Base-by-base conservation (phyloP, 2,329 filamentous ascomycete species). In the Gyromitra esculenta region DNA sequence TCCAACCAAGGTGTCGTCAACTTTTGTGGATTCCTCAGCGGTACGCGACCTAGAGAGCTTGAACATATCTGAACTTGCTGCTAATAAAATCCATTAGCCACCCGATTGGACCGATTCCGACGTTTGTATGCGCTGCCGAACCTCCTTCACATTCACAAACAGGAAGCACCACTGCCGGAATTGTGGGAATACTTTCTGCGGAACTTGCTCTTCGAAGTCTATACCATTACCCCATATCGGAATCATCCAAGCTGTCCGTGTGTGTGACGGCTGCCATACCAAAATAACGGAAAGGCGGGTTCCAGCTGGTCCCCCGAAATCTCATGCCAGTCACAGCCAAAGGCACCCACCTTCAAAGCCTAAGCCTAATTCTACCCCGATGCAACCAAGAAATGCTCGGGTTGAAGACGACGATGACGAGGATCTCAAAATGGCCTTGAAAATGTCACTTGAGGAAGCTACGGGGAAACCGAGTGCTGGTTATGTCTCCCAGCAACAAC, bases 21-120 rank as follows among this genome's bases (percentile, higher is more conserved):
- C 92, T 84, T 99, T 99, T 94, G 89, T 98, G 80, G 95, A 99
- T 83, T 97, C 94, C 83, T 97, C 91, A 82, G 96, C 96, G 77
- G 93, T 97, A 88, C 83, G 91, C 87, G 45, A 73, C 41, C 50
- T 48, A 48, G 69, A 15, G 56, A 31, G 37, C 43, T 73, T 11
- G 18, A 69, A 64, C 11, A 31, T 63, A 65, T 75, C 54, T 48
- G 75, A 60, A 79, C 43, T 57, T 39, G 21, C 37, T 57, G 41
- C 68, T 78, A 79, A 64, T 74, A 21, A 45, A 59, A 56, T 2
- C 31, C 73, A 48, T 70, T 81, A 97, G 91, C 96, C 96, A 8
- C 96, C 96, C 0, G 96, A 99, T 84, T 99, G 96, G 96, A 90
- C 91, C 65, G 96, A 99, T 84, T 97, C 95, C 9, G 96, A 99